Conservation (phyloP, 106 monocot genomes). For the Allium fistulosum region DNA sequence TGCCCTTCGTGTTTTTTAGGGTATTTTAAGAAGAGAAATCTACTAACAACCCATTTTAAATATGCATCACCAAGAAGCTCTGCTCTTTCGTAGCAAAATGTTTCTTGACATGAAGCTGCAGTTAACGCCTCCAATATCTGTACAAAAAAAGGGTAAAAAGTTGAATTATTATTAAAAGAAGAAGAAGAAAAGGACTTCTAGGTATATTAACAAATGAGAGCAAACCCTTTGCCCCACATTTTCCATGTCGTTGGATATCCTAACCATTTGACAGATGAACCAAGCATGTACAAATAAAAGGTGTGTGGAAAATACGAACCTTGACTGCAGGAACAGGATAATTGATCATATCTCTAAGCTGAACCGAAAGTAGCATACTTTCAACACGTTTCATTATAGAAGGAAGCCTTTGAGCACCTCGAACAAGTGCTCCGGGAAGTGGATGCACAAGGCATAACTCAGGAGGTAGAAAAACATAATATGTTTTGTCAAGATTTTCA, state of each 20-base stretch:
- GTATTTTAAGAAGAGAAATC: conserved; percentile 89
- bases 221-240: too few relatives aligned
- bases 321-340: conserved; percentile 74
- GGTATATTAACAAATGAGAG: too few relatives aligned
- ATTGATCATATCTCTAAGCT: conserved; percentile 70
- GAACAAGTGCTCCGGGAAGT: conserved; percentile 88
- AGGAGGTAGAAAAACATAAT: conserved; percentile 92
- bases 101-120: conserved; percentile 98
- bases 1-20: conserved; percentile 98
- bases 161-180: too few relatives aligned
- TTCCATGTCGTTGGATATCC: too few relatives aligned
- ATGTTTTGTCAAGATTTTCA: conserved; percentile 84
- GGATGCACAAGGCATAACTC: conserved; percentile 96
- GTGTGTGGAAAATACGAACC: conserved; percentile 20
- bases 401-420: conserved; percentile 91
- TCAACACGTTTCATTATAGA: conserved; percentile 95
- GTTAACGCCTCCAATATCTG: conserved; percentile 99
- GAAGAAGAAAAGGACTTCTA: too few relatives aligned
- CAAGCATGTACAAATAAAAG: too few relatives aligned
- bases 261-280: too few relatives aligned
- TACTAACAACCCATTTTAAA: conserved; percentile 99
- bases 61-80: conserved; percentile 98
- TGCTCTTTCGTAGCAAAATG: conserved; percentile 93
- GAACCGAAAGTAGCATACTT: conserved; percentile 91
- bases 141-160: neutral